Evolutionary conservation across 306 rosid species (phyloP).

Genomic region (Abrus pulchellus): DNA sequence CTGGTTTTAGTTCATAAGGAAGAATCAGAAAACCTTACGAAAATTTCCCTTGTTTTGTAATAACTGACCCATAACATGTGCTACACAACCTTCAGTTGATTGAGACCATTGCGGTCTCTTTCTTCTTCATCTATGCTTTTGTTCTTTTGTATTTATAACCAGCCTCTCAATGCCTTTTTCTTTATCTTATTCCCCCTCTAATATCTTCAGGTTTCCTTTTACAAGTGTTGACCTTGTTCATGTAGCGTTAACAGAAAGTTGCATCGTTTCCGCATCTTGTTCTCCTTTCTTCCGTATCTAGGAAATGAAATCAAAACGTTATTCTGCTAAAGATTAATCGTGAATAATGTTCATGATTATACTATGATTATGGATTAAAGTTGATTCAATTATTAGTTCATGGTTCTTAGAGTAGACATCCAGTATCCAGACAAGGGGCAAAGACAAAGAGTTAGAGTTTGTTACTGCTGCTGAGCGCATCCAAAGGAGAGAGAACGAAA

Average conservation of each 20-base stretch:
- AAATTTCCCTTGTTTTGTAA: constrained; percentile 65
- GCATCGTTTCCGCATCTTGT: not conserved
- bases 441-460: not conserved
- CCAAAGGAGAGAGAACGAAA: not conserved
- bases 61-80: constrained; percentile 73
- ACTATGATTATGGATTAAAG: not conserved
- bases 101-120: constrained; percentile 55
- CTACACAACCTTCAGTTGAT: constrained; percentile 54
- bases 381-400: not conserved
- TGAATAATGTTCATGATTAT: constrained; percentile 13
- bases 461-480: not conserved
- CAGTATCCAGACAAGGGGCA: not conserved
- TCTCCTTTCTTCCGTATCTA: constrained; percentile 26
- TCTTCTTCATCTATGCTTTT: constrained; percentile 45
- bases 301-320: constrained; percentile 9
- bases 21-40: constrained; percentile 53
- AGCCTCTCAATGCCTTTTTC: constrained; percentile 6
- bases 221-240: not conserved
- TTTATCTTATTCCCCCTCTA: not conserved
- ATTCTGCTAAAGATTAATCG: not conserved
- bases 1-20: constrained; percentile 63
- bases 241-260: not conserved
- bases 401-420: not conserved
- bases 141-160: constrained; percentile 46
- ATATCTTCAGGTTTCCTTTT: constrained; percentile 16